Base-by-base conservation (phyloP, 805 yeast genomes). In the Torulaspora maleeae region DNA sequence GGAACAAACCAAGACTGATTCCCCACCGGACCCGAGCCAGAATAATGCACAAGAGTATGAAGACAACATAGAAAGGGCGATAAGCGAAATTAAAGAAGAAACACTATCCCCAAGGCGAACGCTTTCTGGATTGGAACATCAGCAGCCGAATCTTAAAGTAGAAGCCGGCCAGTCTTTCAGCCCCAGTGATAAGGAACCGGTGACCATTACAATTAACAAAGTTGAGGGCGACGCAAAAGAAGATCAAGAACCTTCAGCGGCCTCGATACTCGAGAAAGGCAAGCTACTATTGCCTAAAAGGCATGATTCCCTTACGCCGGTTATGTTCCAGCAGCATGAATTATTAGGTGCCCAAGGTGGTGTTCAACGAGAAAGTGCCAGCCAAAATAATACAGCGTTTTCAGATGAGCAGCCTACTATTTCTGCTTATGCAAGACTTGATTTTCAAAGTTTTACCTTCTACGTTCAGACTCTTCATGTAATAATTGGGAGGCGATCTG, bases 381-480 rank as follows among this genome's bases (percentile, higher is more conserved):
- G 32, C 17, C 45, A 41, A 9, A 42, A 34, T 19, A 27, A 27
- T 19, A 27, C 40, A 13, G 39, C 44, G 11, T 19, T 52, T 11
- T 40, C 56, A 1, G 60, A 61, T 24, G 68, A 64, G 41, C 67
- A 63, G 47, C 63, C 75, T 3, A 70, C 71, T 36, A 73, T 73
- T 8, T 67, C 72, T 3, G 77, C 76, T 1, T 73, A 73, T 63
- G 93, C 93, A 1, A 71, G 89, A 55, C 69, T 93, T 32, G 98
- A 93, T 63, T 93, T 93, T 64, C 96, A 86, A 48, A 80, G 86
- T 52, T 91, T 85, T 63, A 90, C 96, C 2, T 93, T 93, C 61
- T 93, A 91, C 57, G 96, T 93, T 9, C 99, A 93, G 68, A 93
- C 99, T 1, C 74, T 93, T 60, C 97, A 93, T 65, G 96, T 91